Percentiles rank a stretch among this genome's conserved stretches.
Evolutionary conservation across 306 rosid genomes (phyloP).

Genomic region (Herpetospermum pedunculosum): DNA sequence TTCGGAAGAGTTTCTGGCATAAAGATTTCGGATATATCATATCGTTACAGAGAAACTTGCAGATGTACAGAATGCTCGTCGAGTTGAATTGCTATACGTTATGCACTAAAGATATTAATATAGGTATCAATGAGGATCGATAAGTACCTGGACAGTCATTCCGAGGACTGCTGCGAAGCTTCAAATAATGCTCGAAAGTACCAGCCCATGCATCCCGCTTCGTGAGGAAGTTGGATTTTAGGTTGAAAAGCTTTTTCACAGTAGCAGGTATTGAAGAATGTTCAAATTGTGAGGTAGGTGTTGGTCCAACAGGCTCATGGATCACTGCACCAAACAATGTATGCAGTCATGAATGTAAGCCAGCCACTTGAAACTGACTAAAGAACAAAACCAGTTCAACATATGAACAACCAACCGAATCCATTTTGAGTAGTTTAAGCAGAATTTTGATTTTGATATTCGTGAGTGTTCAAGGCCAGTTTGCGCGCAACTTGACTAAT

Average conservation of each 20-base stretch:
- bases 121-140: background rate
- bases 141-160: slow-evolving; percentile 83
- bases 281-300: slow-evolving; percentile 62
- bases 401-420: background rate
- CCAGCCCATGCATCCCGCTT: slow-evolving; percentile 99
- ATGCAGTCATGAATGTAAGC: background rate
- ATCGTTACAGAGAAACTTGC: background rate
- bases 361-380: background rate
- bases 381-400: background rate
- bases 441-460: too few species aligned
- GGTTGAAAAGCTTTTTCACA: slow-evolving; percentile 84
- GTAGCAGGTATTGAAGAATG: slow-evolving; percentile 91
- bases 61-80: background rate
- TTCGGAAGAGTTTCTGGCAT: slow-evolving; percentile 67
- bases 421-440: background rate
- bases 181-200: slow-evolving; percentile 62
- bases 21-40: background rate
- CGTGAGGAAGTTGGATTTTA: slow-evolving; percentile 84
- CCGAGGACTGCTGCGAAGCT: slow-evolving; percentile 65
- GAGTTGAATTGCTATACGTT: background rate
- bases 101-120: background rate
- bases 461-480: too few species aligned
- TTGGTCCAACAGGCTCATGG: slow-evolving; percentile 77
- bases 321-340: slow-evolving; percentile 40
- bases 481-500: too few species aligned